phyloP scores from a whole-genome alignment of 148 eudicot genomes.

The Dianthus caryophyllus region DNA sequence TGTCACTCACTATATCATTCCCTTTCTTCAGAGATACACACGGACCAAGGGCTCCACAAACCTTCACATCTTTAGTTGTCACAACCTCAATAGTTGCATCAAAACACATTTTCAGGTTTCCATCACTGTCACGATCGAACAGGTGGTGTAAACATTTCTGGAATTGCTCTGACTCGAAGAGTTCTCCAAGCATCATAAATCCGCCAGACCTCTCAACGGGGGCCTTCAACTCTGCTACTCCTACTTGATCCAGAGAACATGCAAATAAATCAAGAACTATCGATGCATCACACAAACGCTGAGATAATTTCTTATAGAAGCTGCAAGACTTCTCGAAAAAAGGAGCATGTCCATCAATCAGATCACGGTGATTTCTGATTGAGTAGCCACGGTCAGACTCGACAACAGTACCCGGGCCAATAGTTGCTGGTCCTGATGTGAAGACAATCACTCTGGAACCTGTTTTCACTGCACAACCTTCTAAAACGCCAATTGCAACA shows the following conservation, averaged over 20 bases:
- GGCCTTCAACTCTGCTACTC: slow-evolving; percentile 74
- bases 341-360: slow-evolving; percentile 56
- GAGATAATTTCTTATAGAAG: slow-evolving; percentile 58
- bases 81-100: slow-evolving; percentile 83
- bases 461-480: slow-evolving; percentile 62
- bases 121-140: slow-evolving; percentile 56
- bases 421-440: slow-evolving; percentile 95
- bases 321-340: slow-evolving; percentile 52
- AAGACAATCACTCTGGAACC: slow-evolving; percentile 86
- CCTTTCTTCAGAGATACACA: slow-evolving; percentile 65
- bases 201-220: slow-evolving; percentile 88
- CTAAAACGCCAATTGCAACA: slow-evolving; percentile 76
- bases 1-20: slow-evolving; percentile 60
- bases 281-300: slow-evolving; percentile 59
- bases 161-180: slow-evolving; percentile 79
- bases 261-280: slow-evolving; percentile 91
- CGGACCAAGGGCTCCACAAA: slow-evolving; percentile 94
- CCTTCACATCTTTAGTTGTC: slow-evolving; percentile 72
- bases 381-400: slow-evolving; percentile 51
- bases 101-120: slow-evolving; percentile 74
- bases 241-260: slow-evolving; percentile 97
- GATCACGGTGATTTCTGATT: slow-evolving; percentile 82
- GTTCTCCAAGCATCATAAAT: slow-evolving; percentile 80
- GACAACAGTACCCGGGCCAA: slow-evolving; percentile 87
- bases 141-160: slow-evolving; percentile 69